A percentile compares a stretch with the other conserved stretches of the same genome.
phyloP scores from a whole-genome alignment of 306 rosid species.

The Glycyrrhiza uralensis region DNA sequence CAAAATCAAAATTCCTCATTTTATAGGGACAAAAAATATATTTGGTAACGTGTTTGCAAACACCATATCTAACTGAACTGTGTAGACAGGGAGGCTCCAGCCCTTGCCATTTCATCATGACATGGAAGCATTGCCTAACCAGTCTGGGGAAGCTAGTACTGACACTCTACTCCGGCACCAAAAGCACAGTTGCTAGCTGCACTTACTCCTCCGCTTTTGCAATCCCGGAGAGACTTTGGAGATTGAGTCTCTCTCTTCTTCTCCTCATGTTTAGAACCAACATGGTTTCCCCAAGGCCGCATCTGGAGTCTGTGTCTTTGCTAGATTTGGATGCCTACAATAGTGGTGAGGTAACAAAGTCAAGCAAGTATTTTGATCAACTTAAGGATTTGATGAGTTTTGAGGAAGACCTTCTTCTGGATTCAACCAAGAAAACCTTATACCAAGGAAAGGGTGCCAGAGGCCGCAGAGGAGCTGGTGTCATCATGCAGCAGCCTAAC shows the following conservation, averaged over 20 bases:
- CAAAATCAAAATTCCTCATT: too few relatives aligned
- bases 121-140: slow-evolving; percentile 79
- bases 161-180: slow-evolving; percentile 62
- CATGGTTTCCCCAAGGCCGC: slow-evolving; percentile 18
- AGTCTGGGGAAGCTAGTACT: slow-evolving; percentile 47
- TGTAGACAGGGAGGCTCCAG: slow-evolving; percentile 61
- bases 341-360: slow-evolving; percentile 35
- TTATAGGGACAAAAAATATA: too few relatives aligned
- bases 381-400: slow-evolving; percentile 44
- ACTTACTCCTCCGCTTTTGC: not conserved
- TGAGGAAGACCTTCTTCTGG: slow-evolving; percentile 20
- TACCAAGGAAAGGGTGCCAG: slow-evolving; percentile 7
- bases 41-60: slow-evolving; percentile 6
- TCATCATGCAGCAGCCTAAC: slow-evolving; percentile 33
- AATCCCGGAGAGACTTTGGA: slow-evolving; percentile 34
- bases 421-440: not conserved
- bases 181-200: slow-evolving; percentile 64
- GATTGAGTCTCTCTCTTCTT: slow-evolving; percentile 41
- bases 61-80: slow-evolving; percentile 30
- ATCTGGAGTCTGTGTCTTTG: slow-evolving; percentile 45
- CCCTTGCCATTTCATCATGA: slow-evolving; percentile 29
- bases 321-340: slow-evolving; percentile 45
- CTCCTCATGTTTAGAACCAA: slow-evolving; percentile 35
- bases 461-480: slow-evolving; percentile 26
- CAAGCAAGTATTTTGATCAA: slow-evolving; percentile 55